These are phyloP conservation scores for Bryopsis sp. DNA, from an alignment of 139 green algal genomes.

Conservation along the genomic window DNA sequence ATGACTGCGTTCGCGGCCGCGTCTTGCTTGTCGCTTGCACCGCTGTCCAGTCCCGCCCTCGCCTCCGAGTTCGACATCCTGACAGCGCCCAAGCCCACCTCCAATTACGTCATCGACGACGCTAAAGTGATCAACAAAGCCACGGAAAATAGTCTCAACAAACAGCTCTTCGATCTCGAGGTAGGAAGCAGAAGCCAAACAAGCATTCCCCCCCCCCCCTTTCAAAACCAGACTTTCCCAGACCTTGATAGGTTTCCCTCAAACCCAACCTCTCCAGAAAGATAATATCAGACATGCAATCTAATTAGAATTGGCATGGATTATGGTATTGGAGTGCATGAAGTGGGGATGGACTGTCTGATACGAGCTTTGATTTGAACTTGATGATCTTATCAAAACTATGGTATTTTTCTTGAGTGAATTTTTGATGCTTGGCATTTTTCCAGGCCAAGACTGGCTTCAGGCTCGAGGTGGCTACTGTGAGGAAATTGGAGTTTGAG, in stretches of 20 bases:
- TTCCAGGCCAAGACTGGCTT: conserved; percentile 55
- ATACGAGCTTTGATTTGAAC: too few relatives aligned
- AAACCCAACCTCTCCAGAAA: too few relatives aligned
- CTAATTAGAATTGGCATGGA: too few relatives aligned
- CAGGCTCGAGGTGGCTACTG: conserved; percentile 79
- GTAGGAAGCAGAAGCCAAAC: conserved; percentile 20
- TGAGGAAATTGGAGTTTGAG: conserved; percentile 93
- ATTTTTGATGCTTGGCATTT: conserved; percentile 1
- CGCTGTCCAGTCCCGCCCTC: conserved; percentile 32
- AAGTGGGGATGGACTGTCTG: too few relatives aligned
- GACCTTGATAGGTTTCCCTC: too few relatives aligned
- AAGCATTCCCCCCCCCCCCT: neutral
- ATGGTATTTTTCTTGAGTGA: neutral
- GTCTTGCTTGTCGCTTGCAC: conserved; percentile 23
- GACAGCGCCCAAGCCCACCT: conserved; percentile 45
- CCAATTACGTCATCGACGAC: conserved; percentile 86
- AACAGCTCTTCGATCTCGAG: conserved; percentile 72
- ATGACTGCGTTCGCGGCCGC: conserved; percentile 28
- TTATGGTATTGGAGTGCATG: too few relatives aligned
- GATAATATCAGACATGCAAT: too few relatives aligned
- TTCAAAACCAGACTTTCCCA: neutral
- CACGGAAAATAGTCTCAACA: conserved; percentile 58
- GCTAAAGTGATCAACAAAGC: conserved; percentile 69
- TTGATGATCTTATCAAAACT: too few relatives aligned
- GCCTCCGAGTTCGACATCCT: conserved; percentile 86